A percentile compares a stretch with the other conserved stretches of the same genome.
Evolutionary conservation across 208 protist species (phyloP).

Genomic region (Trypanosoma theileri): DNA sequence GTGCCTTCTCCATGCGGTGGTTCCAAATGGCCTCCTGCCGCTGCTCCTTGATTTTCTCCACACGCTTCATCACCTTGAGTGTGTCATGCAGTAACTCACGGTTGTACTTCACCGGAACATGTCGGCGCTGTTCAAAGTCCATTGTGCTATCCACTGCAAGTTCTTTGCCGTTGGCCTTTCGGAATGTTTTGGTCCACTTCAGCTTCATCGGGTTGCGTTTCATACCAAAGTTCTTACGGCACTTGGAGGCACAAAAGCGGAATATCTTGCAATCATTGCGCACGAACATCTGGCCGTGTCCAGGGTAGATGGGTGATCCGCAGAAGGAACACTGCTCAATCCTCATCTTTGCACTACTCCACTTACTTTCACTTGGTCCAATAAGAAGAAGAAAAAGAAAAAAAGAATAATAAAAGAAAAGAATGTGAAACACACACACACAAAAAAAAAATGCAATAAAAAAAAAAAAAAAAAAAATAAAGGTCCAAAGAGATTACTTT

Average conservation of each 20-base stretch:
- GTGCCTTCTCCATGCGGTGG: conserved; percentile 78
- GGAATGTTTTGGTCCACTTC: conserved; percentile 99
- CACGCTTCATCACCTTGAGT: conserved; percentile 96
- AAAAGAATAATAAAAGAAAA: not conserved
- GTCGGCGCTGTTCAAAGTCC: conserved; percentile 98
- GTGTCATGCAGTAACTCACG: conserved; percentile 96
- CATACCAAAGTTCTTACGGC: conserved; percentile 99
- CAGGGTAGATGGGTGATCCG: conserved; percentile 97
- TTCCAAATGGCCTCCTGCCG: conserved; percentile 94
- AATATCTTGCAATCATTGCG: conserved; percentile 98
- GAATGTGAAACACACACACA: conserved; percentile 7
- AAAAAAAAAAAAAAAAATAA: no score
- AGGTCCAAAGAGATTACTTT: no score
- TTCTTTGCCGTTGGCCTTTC: conserved; percentile 98
- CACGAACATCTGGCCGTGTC: conserved; percentile 98
- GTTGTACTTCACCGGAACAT: conserved; percentile 99
- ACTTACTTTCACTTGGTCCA: not conserved
- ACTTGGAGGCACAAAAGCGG: conserved; percentile 99
- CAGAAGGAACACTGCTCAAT: conserved; percentile 99
- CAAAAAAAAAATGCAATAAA: not conserved
- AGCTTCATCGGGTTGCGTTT: conserved; percentile 99
- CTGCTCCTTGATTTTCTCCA: conserved; percentile 95
- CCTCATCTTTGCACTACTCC: conserved; percentile 72
- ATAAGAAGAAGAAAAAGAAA: no score
- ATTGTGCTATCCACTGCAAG: conserved; percentile 97